A percentile compares a stretch with the other conserved stretches of the same genome.
Evolutionary conservation across 2,329 filamentous ascomycete genomes (phyloP).

Genomic region (Alternaria sp.): DNA sequence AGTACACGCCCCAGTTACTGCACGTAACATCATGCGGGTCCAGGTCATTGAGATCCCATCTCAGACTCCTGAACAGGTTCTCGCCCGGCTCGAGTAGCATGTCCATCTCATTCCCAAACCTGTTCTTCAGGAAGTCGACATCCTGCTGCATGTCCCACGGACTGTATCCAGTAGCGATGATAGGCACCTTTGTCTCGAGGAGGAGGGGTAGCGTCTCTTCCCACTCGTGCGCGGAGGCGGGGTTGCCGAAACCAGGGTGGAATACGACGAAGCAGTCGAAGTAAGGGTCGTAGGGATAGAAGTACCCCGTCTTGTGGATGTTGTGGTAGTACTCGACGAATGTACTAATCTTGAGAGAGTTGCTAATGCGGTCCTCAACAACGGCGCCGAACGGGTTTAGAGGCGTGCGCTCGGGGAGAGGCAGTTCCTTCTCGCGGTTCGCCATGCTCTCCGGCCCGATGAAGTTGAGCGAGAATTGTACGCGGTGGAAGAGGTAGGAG

Average conservation of each 20-base stretch:
- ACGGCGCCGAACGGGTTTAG: constrained; percentile 92
- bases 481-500: constrained; percentile 90
- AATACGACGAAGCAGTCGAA: constrained; percentile 98
- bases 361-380: constrained; percentile 86
- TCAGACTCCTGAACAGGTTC: constrained; percentile 89
- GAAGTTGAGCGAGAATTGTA: constrained; percentile 89
- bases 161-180: constrained; percentile 95
- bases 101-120: constrained; percentile 88
- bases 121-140: constrained; percentile 85
- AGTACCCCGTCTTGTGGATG: constrained; percentile 87
- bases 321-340: constrained; percentile 99
- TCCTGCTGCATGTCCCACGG: constrained; percentile 94
- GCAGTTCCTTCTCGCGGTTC: constrained; percentile 91
- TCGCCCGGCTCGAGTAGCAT: constrained; percentile 89
- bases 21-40: constrained; percentile 94
- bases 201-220: constrained; percentile 85
- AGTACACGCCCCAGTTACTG: constrained; percentile 97
- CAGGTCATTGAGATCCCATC: constrained; percentile 96
- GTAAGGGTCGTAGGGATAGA: constrained; percentile 95
- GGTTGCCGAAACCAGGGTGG: constrained; percentile 94
- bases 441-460: constrained; percentile 96
- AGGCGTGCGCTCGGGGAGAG: constrained; percentile 82
- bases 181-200: constrained; percentile 92
- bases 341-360: constrained; percentile 94
- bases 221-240: constrained; percentile 93